phyloP scores from a whole-genome alignment of 73 alveolate species.

The Tetrahymena thermophila region DNA sequence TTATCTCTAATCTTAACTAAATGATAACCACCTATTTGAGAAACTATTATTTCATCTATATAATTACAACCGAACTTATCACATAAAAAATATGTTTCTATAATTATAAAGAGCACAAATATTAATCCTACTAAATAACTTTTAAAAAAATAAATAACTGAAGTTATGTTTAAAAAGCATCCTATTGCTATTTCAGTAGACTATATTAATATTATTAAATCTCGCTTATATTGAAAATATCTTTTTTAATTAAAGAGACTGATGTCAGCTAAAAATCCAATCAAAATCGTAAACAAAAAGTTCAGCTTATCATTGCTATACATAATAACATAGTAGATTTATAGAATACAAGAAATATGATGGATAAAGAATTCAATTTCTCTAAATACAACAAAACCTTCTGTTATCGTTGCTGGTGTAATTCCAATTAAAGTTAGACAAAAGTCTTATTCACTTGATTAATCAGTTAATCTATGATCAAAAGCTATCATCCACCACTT shows the following conservation, averaged over 20 bases:
- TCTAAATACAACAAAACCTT: background rate
- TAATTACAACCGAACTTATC: background rate
- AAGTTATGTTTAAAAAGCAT: background rate
- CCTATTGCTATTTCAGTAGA: background rate
- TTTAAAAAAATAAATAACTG: background rate
- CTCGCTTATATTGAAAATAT: background rate
- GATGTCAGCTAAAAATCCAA: background rate
- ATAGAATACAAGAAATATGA: background rate
- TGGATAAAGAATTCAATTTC: background rate
- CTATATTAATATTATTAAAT: background rate
- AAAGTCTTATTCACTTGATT: background rate
- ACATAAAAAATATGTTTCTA: background rate
- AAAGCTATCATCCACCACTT: background rate
- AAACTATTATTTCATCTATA: background rate
- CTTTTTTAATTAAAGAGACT: background rate
- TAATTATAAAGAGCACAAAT: background rate
- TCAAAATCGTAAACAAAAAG: background rate
- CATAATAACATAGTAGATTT: background rate
- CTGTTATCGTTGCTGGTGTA: background rate
- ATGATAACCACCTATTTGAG: background rate
- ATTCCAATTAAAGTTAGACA: background rate
- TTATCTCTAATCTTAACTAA: background rate
- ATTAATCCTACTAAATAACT: background rate
- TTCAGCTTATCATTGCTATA: background rate
- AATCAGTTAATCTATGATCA: background rate